Percentiles rank a stretch among this genome's conserved stretches.
phyloP scores from a whole-genome alignment of 2,329 filamentous ascomycete genomes.

The Dactylellina haptotyla region DNA sequence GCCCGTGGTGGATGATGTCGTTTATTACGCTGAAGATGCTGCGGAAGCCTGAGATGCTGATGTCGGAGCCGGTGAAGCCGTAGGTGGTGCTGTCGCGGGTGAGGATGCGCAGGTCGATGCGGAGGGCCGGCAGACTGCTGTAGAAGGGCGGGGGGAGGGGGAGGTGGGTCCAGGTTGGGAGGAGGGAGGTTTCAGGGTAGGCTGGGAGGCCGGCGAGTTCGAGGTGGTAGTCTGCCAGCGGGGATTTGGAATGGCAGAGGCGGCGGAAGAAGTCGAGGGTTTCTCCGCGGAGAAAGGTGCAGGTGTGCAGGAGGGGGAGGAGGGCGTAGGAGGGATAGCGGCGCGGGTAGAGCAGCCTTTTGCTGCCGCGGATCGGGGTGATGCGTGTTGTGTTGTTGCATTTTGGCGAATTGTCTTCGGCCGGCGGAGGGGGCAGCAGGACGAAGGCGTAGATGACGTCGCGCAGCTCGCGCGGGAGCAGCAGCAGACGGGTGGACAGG shows the following conservation, averaged over 20 bases:
- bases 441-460: conserved; percentile 10
- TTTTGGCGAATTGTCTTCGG: conserved; percentile 8
- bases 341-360: neutral
- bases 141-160: conserved; percentile 5
- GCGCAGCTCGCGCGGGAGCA: conserved; percentile 2
- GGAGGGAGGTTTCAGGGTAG: neutral
- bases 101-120: neutral
- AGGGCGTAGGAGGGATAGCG: conserved; percentile 5
- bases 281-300: conserved; percentile 10
- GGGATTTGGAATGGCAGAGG: neutral
- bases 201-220: neutral
- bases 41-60: neutral
- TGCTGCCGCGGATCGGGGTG: neutral
- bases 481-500: conserved; percentile 10
- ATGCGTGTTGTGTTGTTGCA: conserved; percentile 17
- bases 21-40: conserved; percentile 8
- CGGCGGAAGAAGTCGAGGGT: neutral
- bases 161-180: conserved; percentile 7
- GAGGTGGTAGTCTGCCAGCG: neutral
- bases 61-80: neutral
- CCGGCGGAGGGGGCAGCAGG: neutral
- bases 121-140: neutral
- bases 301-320: conserved; percentile 5
- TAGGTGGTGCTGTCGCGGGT: neutral
- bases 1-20: conserved; percentile 9